phyloP scores from a whole-genome alignment of 2,329 filamentous ascomycete species.

The Epichloe hybrida region DNA sequence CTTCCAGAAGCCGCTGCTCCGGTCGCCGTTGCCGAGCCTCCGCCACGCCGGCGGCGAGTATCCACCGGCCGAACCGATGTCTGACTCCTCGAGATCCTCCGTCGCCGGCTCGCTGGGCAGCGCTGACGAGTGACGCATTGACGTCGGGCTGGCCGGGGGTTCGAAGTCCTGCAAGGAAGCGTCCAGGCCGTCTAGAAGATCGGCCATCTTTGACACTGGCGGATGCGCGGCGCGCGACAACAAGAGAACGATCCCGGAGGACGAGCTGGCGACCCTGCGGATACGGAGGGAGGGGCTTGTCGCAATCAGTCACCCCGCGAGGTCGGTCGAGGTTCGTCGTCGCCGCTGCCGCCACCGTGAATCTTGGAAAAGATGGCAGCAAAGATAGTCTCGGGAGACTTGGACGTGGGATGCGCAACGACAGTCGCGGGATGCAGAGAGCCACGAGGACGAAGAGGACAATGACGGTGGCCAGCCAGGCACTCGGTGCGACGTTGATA shows the following conservation, averaged over 20 bases:
- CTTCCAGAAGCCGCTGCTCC: constrained; percentile 46
- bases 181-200: constrained; percentile 31
- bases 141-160: constrained; percentile 29
- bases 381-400: constrained; percentile 19
- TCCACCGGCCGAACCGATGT: constrained; percentile 36
- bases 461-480: constrained; percentile 38
- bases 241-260: constrained; percentile 19
- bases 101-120: constrained; percentile 21
- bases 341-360: not conserved
- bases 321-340: not conserved
- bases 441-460: constrained; percentile 37
- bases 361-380: not conserved
- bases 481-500: constrained; percentile 44
- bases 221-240: constrained; percentile 8
- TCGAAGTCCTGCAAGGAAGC: constrained; percentile 42
- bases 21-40: constrained; percentile 44
- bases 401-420: constrained; percentile 20
- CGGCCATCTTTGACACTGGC: constrained; percentile 12
- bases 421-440: constrained; percentile 29
- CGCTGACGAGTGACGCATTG: constrained; percentile 18
- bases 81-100: constrained; percentile 31
- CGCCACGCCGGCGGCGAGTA: constrained; percentile 49
- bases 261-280: constrained; percentile 16
- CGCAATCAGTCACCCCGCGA: constrained; percentile 8
- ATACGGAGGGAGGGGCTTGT: constrained; percentile 16